phyloP scores from a whole-genome alignment of 2,329 filamentous ascomycete species.

The Cadophora malorum region DNA sequence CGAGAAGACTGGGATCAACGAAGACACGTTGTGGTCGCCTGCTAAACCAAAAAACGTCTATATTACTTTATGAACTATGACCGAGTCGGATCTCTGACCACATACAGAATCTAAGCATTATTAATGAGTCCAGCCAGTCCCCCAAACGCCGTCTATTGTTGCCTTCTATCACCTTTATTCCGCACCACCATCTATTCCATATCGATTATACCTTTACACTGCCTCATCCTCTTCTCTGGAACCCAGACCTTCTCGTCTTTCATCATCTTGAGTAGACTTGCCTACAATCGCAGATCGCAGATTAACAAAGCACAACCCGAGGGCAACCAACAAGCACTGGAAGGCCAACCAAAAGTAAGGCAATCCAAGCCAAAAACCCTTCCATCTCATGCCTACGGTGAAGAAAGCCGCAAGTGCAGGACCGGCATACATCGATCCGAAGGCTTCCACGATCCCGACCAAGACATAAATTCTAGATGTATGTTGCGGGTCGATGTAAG shows the following conservation, averaged over 20 bases:
- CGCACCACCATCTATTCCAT: not conserved
- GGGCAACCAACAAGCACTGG: not conserved
- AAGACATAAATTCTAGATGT: conserved; percentile 18
- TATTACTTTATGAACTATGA: not conserved
- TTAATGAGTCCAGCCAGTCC: not conserved
- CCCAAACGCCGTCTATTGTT: not conserved
- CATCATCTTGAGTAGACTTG: not conserved
- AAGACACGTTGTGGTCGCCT: not conserved
- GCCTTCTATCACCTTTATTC: not conserved
- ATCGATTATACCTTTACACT: not conserved
- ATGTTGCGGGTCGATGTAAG: conserved; percentile 20
- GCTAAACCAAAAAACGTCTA: not conserved
- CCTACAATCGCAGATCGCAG: conserved; percentile 2
- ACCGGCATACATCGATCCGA: conserved; percentile 21
- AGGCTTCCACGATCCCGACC: conserved; percentile 19
- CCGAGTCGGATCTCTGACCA: not conserved
- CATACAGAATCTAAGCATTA: not conserved
- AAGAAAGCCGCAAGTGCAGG: conserved; percentile 20
- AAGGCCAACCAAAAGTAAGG: conserved; percentile 21
- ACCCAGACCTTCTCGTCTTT: conserved; percentile 1
- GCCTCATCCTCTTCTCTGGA: not conserved
- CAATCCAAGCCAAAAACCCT: conserved; percentile 20
- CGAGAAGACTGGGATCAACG: not conserved
- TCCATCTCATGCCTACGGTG: conserved; percentile 12
- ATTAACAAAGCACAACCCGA: conserved; percentile 20